phyloP scores from a whole-genome alignment of 1,139 yeast genomes.

The Candida sanyaensis region DNA sequence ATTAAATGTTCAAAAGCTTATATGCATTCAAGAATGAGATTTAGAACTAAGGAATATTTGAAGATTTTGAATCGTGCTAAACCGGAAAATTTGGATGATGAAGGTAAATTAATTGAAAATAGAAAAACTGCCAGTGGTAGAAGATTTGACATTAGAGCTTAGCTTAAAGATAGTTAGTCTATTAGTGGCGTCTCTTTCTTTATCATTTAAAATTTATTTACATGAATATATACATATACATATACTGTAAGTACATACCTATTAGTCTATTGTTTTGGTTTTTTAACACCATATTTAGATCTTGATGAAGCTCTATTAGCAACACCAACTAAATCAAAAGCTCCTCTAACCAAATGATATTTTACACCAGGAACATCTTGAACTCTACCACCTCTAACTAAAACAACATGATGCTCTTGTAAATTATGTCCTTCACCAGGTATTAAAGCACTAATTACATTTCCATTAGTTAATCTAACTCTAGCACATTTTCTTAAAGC shows the following conservation, averaged over 20 bases:
- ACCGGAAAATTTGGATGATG: conserved; percentile 85
- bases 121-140: conserved; percentile 86
- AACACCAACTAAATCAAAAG: conserved; percentile 91
- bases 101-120: conserved; percentile 54
- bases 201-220: conserved; percentile 2
- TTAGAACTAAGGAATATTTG: conserved; percentile 87
- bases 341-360: conserved; percentile 92
- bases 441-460: conserved; percentile 85
- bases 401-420: conserved; percentile 96
- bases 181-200: too few relatives aligned
- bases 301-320: conserved; percentile 90
- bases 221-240: conserved; percentile 8
- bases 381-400: conserved; percentile 95
- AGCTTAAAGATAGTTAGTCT: too few relatives aligned
- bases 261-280: conserved; percentile 47
- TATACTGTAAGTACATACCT: conserved; percentile 1
- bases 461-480: conserved; percentile 90
- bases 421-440: conserved; percentile 99
- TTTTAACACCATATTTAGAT: conserved; percentile 92
- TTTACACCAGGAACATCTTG: conserved; percentile 99
- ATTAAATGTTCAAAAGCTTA: conserved; percentile 98
- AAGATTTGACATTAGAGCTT: conserved; percentile 51
- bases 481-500: conserved; percentile 97
- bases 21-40: conserved; percentile 98
- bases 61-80: conserved; percentile 96